phyloP scores from a whole-genome alignment of 78 protist genomes.

The Speleostelium caveatum region DNA sequence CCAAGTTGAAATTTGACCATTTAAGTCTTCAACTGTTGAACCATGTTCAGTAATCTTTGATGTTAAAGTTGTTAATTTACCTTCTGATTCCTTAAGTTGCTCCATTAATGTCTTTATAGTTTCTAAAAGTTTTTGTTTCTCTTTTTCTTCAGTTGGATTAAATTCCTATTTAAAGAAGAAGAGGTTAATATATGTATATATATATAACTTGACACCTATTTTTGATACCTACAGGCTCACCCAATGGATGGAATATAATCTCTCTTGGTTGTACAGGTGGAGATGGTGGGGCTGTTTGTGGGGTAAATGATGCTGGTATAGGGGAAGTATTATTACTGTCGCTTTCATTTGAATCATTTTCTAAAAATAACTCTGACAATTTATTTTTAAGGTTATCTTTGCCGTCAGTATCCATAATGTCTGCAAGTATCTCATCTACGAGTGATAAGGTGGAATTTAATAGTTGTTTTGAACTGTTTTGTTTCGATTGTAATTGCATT shows the following conservation, averaged over 20 bases:
- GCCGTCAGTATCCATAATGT: not conserved
- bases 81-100: constrained; percentile 46
- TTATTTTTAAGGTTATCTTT: not conserved
- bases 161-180: not conserved
- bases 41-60: not conserved
- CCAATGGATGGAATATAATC: constrained; percentile 63
- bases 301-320: too few relatives aligned
- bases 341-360: not conserved
- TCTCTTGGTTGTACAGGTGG: constrained; percentile 15
- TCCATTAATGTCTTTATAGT: constrained; percentile 71
- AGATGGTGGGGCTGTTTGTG: constrained; percentile 1
- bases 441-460: not conserved
- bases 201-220: too few relatives aligned
- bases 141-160: constrained; percentile 48
- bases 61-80: not conserved
- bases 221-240: constrained; percentile 34
- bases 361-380: not conserved
- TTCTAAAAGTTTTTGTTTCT: constrained; percentile 47
- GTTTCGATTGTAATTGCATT: not conserved
- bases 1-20: not conserved
- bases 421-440: not conserved
- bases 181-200: not conserved
- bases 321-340: too few relatives aligned
- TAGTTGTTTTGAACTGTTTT: not conserved
- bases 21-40: constrained; percentile 3